These are phyloP conservation scores for Aaosphaeria arxii DNA, from an alignment of 2,329 filamentous ascomycete genomes.

Conservation along the genomic window DNA sequence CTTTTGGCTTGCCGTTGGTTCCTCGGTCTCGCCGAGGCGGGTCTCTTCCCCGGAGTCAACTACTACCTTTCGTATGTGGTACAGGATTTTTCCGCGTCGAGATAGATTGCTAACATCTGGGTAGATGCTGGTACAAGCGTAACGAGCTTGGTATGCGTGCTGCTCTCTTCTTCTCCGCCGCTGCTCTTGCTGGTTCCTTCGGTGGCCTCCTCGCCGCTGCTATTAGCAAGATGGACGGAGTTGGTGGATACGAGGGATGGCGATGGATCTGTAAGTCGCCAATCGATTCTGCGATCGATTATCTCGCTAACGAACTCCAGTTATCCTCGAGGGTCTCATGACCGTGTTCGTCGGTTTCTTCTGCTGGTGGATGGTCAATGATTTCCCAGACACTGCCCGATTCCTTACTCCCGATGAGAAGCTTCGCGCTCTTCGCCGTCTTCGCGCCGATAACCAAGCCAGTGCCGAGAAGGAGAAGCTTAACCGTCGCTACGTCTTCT, in stretches of 20 bases:
- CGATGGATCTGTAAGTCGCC: constrained; percentile 34
- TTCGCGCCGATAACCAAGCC: constrained; percentile 67
- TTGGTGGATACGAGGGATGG: constrained; percentile 44
- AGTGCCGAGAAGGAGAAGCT: constrained; percentile 54
- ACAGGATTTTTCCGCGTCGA: constrained; percentile 38
- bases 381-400: constrained; percentile 60
- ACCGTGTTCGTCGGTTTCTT: constrained; percentile 35
- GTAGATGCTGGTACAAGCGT: constrained; percentile 53
- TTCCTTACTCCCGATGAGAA: constrained; percentile 55
- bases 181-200: constrained; percentile 58
- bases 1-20: constrained; percentile 36
- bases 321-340: constrained; percentile 36
- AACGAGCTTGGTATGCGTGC: constrained; percentile 53
- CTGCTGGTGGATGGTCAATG: constrained; percentile 59
- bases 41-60: constrained; percentile 40
- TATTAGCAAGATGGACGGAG: constrained; percentile 61
- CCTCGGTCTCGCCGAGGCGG: constrained; percentile 38
- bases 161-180: constrained; percentile 59
- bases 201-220: constrained; percentile 56
- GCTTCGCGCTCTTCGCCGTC: constrained; percentile 58
- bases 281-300: not conserved
- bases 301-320: constrained; percentile 14
- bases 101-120: not conserved
- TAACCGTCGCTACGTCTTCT: constrained; percentile 38
- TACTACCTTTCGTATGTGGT: constrained; percentile 57